Evolutionary conservation across 2,329 filamentous ascomycete genomes (phyloP).

Genomic region (Geosmithia putterillii): DNA sequence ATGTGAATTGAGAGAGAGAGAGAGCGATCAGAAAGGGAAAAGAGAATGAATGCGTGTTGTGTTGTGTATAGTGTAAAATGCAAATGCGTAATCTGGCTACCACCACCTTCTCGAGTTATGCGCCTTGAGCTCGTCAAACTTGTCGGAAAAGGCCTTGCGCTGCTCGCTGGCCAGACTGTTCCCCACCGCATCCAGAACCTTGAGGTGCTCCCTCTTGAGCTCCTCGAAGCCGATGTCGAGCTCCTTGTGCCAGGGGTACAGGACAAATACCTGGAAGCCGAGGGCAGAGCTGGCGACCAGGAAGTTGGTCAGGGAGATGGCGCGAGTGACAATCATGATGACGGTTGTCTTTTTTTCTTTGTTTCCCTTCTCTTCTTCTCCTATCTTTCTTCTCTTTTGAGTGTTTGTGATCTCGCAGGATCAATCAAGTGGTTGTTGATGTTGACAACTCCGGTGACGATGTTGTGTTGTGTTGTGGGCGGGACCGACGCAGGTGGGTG

Average conservation of each 20-base stretch:
- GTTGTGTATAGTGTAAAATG: not conserved
- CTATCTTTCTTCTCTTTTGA: too few species aligned
- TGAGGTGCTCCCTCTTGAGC: slow-evolving; percentile 44
- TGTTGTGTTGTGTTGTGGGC: not conserved
- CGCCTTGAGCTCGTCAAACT: slow-evolving; percentile 5
- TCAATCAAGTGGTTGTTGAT: too few species aligned
- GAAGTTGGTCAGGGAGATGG: slow-evolving; percentile 52
- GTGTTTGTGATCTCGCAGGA: not conserved
- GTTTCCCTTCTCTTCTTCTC: not conserved
- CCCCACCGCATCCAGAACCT: slow-evolving; percentile 23
- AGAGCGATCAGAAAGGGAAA: not conserved
- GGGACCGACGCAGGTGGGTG: not conserved
- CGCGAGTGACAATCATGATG: slow-evolving; percentile 20
- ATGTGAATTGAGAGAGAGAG: too few species aligned
- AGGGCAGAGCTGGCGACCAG: slow-evolving; percentile 52
- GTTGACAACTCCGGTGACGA: too few species aligned
- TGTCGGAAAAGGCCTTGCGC: slow-evolving; percentile 1
- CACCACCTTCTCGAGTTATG: slow-evolving; percentile 7
- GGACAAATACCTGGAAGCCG: slow-evolving; percentile 54
- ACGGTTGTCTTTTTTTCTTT: not conserved
- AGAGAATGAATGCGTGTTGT: not conserved
- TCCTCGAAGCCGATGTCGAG: slow-evolving; percentile 49
- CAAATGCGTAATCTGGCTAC: slow-evolving; percentile 4
- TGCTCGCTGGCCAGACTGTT: slow-evolving; percentile 8
- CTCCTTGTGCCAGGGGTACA: slow-evolving; percentile 60